Evolutionary conservation across 257 asterid genomes (phyloP).

Genomic region (Gardenia jasminoides): DNA sequence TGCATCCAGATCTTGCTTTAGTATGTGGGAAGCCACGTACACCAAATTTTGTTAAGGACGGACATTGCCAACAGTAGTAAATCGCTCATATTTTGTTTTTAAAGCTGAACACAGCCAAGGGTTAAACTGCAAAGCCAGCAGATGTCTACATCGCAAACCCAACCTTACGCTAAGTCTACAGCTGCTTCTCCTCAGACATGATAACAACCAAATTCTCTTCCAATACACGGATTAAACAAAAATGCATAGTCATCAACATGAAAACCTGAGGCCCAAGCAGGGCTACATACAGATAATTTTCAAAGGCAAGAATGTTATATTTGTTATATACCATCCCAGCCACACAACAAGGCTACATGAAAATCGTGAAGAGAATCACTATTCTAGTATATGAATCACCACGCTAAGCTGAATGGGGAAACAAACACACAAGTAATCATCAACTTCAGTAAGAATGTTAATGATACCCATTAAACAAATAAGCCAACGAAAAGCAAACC

Average conservation of each 20-base stretch:
- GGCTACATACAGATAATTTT: not conserved
- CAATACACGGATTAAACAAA: not conserved
- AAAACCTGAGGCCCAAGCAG: not conserved
- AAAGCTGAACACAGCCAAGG: not conserved
- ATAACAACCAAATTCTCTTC: not conserved
- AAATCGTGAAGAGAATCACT: no score
- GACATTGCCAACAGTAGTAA: not conserved
- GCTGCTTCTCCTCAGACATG: not conserved
- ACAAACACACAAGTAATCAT: not conserved
- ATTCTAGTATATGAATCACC: no score
- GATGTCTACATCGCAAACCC: not conserved
- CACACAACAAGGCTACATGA: not conserved
- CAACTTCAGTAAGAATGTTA: not conserved
- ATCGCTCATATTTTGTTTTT: not conserved
- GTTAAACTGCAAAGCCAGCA: not conserved
- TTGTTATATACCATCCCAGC: no score
- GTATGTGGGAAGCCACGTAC: not conserved
- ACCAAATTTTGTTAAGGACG: not conserved
- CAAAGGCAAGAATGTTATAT: no score
- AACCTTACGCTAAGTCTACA: not conserved
- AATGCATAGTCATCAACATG: not conserved
- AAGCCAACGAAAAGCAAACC: slow-evolving; percentile 37
- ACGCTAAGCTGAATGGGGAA: no score
- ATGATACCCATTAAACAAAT: not conserved
- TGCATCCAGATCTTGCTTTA: not conserved